Conservation (phyloP, 306 rosid species). For the Casuarina cunninghamiana region DNA sequence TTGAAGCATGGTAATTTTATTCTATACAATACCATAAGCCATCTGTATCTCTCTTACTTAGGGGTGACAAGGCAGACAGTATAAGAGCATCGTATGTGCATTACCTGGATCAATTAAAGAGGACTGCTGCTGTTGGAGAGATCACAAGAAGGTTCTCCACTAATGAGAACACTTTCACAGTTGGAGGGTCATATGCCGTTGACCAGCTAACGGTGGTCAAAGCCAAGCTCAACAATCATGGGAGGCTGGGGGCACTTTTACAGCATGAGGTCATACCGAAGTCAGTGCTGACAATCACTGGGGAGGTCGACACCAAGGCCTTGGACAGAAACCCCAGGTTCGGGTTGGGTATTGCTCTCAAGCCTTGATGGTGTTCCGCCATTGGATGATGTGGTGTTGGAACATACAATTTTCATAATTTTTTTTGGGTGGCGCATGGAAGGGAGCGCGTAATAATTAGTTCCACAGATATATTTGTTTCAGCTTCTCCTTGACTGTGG, state of each 20-base stretch:
- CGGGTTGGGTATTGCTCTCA: slow-evolving; percentile 85
- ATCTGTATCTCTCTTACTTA: slow-evolving; percentile 29
- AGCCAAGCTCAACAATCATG: slow-evolving; percentile 84
- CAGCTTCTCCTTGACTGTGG: slow-evolving; percentile 45
- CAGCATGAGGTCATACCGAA: slow-evolving; percentile 92
- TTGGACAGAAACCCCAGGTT: slow-evolving; percentile 79
- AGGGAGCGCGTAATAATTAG: slow-evolving; percentile 65
- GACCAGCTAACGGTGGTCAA: slow-evolving; percentile 76
- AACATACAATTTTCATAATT: slow-evolving; percentile 37
- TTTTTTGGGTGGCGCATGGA: slow-evolving; percentile 64
- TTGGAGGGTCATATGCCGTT: slow-evolving; percentile 77
- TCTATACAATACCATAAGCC: neutral
- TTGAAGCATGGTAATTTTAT: slow-evolving; percentile 1
- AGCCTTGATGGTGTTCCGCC: slow-evolving; percentile 60
- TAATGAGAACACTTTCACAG: slow-evolving; percentile 84
- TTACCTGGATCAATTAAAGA: slow-evolving; percentile 66
- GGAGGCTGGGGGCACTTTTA: slow-evolving; percentile 79
- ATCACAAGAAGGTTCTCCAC: slow-evolving; percentile 74
- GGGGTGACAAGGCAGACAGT: slow-evolving; percentile 95
- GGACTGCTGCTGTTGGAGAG: slow-evolving; percentile 77
- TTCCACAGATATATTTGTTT: slow-evolving; percentile 50
- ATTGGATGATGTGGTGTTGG: slow-evolving; percentile 18
- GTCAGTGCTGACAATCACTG: slow-evolving; percentile 80
- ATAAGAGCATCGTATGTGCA: slow-evolving; percentile 78
- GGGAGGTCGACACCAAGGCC: slow-evolving; percentile 89